phyloP scores from a whole-genome alignment of 2,329 filamentous ascomycete genomes.

The Pseudogymnoascus sp. region DNA sequence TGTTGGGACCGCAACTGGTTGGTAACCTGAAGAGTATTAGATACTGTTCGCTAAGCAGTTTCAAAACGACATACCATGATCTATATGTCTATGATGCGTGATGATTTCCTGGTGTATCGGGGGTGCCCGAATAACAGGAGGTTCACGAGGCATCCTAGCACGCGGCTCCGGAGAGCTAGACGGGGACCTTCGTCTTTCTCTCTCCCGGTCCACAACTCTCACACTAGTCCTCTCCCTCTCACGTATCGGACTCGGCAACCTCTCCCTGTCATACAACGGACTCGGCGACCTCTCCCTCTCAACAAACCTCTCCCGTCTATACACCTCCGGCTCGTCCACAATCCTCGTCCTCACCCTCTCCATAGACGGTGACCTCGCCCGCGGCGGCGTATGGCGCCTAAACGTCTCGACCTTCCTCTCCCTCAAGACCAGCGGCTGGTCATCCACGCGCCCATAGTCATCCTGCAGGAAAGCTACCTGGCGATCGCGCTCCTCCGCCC shows the following conservation, averaged over 20 bases:
- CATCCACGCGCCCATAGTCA: conserved; percentile 1
- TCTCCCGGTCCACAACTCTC: conserved; percentile 38
- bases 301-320: neutral
- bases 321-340: neutral
- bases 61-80: conserved; percentile 57
- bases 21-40: conserved; percentile 29
- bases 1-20: conserved; percentile 19
- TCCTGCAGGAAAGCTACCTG: conserved; percentile 3
- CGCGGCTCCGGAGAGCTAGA: neutral
- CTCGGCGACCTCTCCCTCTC: conserved; percentile 8
- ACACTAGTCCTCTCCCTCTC: conserved; percentile 31
- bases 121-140: conserved; percentile 61
- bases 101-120: conserved; percentile 83
- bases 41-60: conserved; percentile 1
- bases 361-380: neutral
- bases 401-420: conserved; percentile 4
- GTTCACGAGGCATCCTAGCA: conserved; percentile 39
- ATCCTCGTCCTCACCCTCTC: neutral
- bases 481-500: neutral
- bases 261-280: conserved; percentile 25
- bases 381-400: neutral
- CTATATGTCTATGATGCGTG: conserved; percentile 78
- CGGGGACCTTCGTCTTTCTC: conserved; percentile 32
- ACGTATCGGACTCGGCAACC: conserved; percentile 28
- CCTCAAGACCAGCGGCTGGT: conserved; percentile 9